Evolutionary conservation across 257 asterid species (phyloP).

Genomic region (Nicotiana tomentosiformis): DNA sequence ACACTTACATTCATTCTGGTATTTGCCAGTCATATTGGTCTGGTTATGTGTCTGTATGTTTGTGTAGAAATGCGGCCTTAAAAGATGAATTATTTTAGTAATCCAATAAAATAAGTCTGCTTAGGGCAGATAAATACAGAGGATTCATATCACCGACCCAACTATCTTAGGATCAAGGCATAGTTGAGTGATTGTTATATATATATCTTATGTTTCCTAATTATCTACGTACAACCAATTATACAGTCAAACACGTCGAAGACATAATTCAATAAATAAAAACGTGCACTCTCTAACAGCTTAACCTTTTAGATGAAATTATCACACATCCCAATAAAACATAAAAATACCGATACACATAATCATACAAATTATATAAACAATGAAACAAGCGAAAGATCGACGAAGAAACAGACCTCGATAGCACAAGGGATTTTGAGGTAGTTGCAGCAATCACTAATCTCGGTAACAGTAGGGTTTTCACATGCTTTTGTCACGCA

Average conservation of each 20-base stretch:
- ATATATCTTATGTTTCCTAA: neutral
- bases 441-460: slow-evolving; percentile 73
- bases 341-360: neutral
- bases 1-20: neutral
- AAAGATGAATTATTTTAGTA: neutral
- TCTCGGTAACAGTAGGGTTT: slow-evolving; percentile 78
- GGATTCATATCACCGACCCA: neutral
- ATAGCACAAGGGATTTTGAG: slow-evolving; percentile 81
- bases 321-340: no score
- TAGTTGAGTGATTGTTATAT: neutral
- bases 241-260: neutral
- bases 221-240: neutral
- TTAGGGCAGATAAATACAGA: neutral
- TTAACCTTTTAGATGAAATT: no score
- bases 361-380: neutral
- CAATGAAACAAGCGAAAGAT: neutral
- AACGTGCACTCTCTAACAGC: no score
- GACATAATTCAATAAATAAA: neutral
- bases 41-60: neutral
- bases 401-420: slow-evolving; percentile 41
- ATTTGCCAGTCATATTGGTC: neutral
- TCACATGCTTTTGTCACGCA: slow-evolving; percentile 76
- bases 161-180: neutral
- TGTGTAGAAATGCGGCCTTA: neutral
- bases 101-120: neutral